phyloP scores from a whole-genome alignment of 1,139 yeast species.

The Candida glucosophila region DNA sequence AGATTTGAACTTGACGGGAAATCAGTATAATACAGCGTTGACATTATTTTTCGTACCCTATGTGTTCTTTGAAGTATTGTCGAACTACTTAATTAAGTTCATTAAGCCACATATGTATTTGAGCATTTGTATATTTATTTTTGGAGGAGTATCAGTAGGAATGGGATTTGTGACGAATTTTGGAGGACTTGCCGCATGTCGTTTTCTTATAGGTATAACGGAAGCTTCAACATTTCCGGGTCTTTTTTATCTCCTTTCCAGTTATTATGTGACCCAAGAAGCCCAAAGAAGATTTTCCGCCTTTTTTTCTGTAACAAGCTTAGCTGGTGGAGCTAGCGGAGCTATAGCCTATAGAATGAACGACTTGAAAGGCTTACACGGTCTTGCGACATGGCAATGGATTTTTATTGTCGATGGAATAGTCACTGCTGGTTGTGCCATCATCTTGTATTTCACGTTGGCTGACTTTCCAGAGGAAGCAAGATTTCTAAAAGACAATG shows the following conservation, averaged over 20 bases:
- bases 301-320: conserved; percentile 44
- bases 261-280: conserved; percentile 49
- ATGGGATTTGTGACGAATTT: conserved; percentile 56
- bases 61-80: conserved; percentile 55
- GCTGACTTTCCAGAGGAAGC: conserved; percentile 41
- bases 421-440: conserved; percentile 51
- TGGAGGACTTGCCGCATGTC: conserved; percentile 51
- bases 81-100: conserved; percentile 53
- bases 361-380: conserved; percentile 29
- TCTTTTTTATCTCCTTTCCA: conserved; percentile 56
- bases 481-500: conserved; percentile 42
- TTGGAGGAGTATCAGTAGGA: conserved; percentile 57
- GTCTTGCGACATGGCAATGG: conserved; percentile 61
- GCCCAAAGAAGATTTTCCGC: conserved; percentile 62
- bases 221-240: conserved; percentile 73
- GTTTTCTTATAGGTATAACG: conserved; percentile 55
- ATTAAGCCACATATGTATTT: conserved; percentile 63
- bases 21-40: conserved; percentile 54
- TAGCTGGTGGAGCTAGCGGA: conserved; percentile 36
- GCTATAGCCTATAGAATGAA: conserved; percentile 35
- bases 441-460: conserved; percentile 53
- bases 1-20: conserved; percentile 44
- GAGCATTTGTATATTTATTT: conserved; percentile 43
- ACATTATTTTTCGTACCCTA: conserved; percentile 71
- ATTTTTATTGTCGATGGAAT: conserved; percentile 67